Conservation (phyloP, 305 asterid genomes). For the Nicotiana rustica region DNA sequence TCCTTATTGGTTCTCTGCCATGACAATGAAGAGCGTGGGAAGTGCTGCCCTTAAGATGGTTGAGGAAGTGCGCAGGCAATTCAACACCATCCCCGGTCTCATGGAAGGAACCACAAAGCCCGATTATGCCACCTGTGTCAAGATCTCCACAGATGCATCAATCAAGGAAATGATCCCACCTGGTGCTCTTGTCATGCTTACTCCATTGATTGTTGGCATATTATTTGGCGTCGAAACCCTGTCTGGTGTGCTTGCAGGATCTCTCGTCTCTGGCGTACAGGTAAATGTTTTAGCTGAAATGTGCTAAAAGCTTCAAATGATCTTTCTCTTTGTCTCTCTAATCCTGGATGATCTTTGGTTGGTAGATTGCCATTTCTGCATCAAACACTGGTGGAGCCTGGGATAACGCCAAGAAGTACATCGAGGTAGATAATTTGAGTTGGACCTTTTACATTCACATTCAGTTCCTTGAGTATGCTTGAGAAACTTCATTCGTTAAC, state of each 20-base stretch:
- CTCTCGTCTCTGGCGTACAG: slow-evolving; percentile 51
- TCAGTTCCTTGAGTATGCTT: not conserved
- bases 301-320: not conserved
- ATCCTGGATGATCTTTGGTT: slow-evolving; percentile 6
- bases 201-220: slow-evolving; percentile 50
- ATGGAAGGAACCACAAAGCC: slow-evolving; percentile 54
- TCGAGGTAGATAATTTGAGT: slow-evolving; percentile 44
- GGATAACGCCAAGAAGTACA: slow-evolving; percentile 65
- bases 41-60: slow-evolving; percentile 56
- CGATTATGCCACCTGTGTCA: slow-evolving; percentile 50
- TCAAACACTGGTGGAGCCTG: slow-evolving; percentile 64
- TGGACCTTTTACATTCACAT: not conserved
- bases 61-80: slow-evolving; percentile 57
- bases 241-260: slow-evolving; percentile 49
- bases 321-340: not conserved
- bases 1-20: slow-evolving; percentile 56
- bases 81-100: slow-evolving; percentile 50
- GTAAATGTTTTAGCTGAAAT: slow-evolving; percentile 30
- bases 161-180: slow-evolving; percentile 53
- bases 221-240: slow-evolving; percentile 49
- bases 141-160: slow-evolving; percentile 52
- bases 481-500: not conserved
- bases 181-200: slow-evolving; percentile 55
- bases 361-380: slow-evolving; percentile 57
- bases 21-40: slow-evolving; percentile 55